Evolutionary conservation across 345 rosid genomes (phyloP).

Genomic region (Kernera saxatilis): DNA sequence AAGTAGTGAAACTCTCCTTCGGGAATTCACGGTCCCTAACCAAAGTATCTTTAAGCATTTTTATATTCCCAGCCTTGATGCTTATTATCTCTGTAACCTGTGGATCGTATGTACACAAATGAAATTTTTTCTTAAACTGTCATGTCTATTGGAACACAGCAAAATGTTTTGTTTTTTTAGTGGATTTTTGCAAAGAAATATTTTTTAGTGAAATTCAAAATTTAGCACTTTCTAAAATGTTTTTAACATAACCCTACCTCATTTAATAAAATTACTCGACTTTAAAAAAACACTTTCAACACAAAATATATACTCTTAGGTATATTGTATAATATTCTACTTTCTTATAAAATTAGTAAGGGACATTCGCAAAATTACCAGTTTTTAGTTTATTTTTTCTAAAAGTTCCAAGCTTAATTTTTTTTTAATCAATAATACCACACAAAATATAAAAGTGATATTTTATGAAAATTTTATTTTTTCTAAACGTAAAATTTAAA

Average conservation of each 20-base stretch:
- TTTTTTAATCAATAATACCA: background rate
- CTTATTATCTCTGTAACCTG: constrained; percentile 14
- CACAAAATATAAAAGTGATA: too few species aligned
- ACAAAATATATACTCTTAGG: background rate
- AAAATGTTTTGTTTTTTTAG: background rate
- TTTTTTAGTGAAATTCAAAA: background rate
- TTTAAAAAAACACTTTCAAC: background rate
- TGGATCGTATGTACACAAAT: background rate
- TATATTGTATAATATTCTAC: too few species aligned
- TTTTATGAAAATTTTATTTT: too few species aligned
- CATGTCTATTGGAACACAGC: background rate
- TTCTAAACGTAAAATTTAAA: background rate
- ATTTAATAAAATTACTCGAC: background rate
- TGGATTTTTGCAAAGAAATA: background rate
- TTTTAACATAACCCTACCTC: background rate
- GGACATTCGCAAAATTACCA: too few species aligned
- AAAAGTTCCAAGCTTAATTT: too few species aligned
- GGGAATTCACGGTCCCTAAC: background rate
- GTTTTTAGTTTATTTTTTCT: too few species aligned
- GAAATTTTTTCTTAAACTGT: background rate
- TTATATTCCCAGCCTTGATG: background rate
- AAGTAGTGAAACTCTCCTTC: constrained; percentile 29
- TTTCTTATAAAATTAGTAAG: too few species aligned
- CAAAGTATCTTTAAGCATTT: constrained; percentile 7
- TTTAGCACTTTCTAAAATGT: background rate